phyloP scores from a whole-genome alignment of 2,329 filamentous ascomycete genomes.

The Fusarium denticulatum region DNA sequence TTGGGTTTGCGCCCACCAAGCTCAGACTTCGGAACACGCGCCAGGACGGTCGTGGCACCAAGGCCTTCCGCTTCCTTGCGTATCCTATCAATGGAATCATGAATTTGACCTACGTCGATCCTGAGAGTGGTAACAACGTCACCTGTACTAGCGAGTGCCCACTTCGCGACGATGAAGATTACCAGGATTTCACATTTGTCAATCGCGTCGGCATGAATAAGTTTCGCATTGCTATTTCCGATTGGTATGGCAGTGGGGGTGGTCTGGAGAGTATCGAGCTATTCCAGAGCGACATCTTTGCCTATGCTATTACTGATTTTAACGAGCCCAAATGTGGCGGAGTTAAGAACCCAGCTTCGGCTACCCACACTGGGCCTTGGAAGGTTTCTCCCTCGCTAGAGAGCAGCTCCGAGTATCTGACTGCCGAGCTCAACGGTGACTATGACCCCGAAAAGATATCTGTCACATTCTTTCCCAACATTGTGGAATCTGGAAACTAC shows the following conservation, averaged over 20 bases:
- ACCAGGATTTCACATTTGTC: constrained; percentile 92
- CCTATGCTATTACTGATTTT: constrained; percentile 86
- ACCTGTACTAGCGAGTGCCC: constrained; percentile 87
- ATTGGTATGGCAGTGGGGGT: constrained; percentile 86
- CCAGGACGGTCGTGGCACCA: constrained; percentile 83
- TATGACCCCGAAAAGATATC: constrained; percentile 69
- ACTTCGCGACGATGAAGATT: constrained; percentile 76
- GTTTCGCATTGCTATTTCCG: constrained; percentile 86
- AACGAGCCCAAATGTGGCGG: constrained; percentile 87
- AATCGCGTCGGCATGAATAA: constrained; percentile 87
- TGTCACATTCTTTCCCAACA: constrained; percentile 84
- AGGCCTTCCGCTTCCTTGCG: constrained; percentile 87
- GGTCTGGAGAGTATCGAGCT: constrained; percentile 88
- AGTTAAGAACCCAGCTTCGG: constrained; percentile 68
- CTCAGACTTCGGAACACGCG: constrained; percentile 89
- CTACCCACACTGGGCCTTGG: constrained; percentile 81
- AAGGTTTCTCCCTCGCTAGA: constrained; percentile 70
- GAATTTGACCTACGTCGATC: constrained; percentile 92
- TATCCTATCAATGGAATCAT: constrained; percentile 91
- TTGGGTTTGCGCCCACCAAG: constrained; percentile 87
- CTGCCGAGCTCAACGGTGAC: constrained; percentile 67
- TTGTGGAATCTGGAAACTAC: constrained; percentile 91
- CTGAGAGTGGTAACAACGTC: constrained; percentile 70
- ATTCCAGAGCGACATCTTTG: constrained; percentile 84
- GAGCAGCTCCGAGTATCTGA: constrained; percentile 81